A percentile compares a stretch with the other conserved stretches of the same genome.
These are phyloP conservation scores for Aspergillus mulundensis DNA, from an alignment of 495 filamentous ascomycete genomes.

Conservation along the genomic window DNA sequence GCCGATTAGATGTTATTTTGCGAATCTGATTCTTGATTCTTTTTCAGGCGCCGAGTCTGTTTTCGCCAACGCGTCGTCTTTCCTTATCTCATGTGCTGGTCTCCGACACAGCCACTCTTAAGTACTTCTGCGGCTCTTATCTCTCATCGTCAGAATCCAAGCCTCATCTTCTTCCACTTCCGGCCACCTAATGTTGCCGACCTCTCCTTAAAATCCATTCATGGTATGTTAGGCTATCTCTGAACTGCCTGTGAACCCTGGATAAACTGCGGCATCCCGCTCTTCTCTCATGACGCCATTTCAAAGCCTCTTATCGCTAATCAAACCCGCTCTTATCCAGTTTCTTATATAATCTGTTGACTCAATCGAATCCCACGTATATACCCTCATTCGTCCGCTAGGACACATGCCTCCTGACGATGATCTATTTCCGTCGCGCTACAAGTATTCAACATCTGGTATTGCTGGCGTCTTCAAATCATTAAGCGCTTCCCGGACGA, in stretches of 20 bases:
- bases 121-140: neutral
- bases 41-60: neutral
- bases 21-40: neutral
- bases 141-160: conserved; percentile 8
- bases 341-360: conserved; percentile 20
- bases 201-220: conserved; percentile 4
- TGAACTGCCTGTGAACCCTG: neutral
- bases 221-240: conserved; percentile 15
- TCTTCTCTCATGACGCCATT: neutral
- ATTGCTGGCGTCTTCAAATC: conserved; percentile 47
- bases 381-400: conserved; percentile 25
- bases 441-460: conserved; percentile 37
- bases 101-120: neutral
- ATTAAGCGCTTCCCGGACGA: conserved; percentile 38
- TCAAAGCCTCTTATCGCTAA: conserved; percentile 18
- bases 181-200: conserved; percentile 10
- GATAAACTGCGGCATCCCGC: neutral
- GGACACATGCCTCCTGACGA: conserved; percentile 48
- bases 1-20: neutral
- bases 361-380: conserved; percentile 16
- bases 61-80: neutral
- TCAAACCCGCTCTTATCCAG: conserved; percentile 10
- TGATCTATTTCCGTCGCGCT: conserved; percentile 34
- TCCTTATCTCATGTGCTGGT: neutral
- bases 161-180: conserved; percentile 11